Evolutionary conservation across 2,329 filamentous ascomycete genomes (phyloP), one percentile per base, ranked within the genome.

Genomic region (Laburnicola sp.): DNA sequence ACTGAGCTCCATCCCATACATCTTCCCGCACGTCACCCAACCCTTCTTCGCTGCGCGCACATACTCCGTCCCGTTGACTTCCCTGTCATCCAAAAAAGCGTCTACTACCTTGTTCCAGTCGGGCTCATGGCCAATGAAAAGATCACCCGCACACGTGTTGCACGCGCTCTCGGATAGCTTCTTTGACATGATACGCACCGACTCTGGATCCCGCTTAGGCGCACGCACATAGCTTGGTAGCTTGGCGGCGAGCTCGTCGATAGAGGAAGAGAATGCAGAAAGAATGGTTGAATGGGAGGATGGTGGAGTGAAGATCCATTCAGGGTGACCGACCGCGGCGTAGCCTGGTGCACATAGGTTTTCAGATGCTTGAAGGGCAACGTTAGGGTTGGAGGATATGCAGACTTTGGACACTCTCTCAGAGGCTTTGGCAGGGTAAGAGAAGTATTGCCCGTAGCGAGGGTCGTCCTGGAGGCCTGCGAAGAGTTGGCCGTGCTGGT

Each of bases 311-410:
- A 56, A 51, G 30, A 55, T 46, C 39, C 32, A 53, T 37, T 51
- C 36, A 3, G 53, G 47, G 16, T 32, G 43, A 5, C 44, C 42
- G 9, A 56, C n/a, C 1, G 52, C 47, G 23, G 56, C 49, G 27
- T 54, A 55, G 4, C 55, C 55, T 2, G 56, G 50, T 26, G 53
- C 56, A 31, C 56, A 58, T 34, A 50, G n/a, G 34, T 21, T 27
- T 31, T 51, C 21, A 10, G n/a, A 3, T 28, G 25, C 1, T n/a
- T 45, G 32, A 10, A 51, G 8, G 11, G 45, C 30, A 3, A 11
- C n/a, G 30, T 25, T 27, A 2, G 44, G 40, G 1, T 26, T 9
- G 2, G 31, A 11, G 44, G 10, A 38, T 9, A 41, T 7, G 25
- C 51, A 54, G 8, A 50, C 34, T 28, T 41, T n/a, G 6, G 45